Percentiles rank a stretch among this genome's conserved stretches.
These are phyloP conservation scores for Nannochloris sp. DNA, from an alignment of 139 green algal species.

Conservation along the genomic window DNA sequence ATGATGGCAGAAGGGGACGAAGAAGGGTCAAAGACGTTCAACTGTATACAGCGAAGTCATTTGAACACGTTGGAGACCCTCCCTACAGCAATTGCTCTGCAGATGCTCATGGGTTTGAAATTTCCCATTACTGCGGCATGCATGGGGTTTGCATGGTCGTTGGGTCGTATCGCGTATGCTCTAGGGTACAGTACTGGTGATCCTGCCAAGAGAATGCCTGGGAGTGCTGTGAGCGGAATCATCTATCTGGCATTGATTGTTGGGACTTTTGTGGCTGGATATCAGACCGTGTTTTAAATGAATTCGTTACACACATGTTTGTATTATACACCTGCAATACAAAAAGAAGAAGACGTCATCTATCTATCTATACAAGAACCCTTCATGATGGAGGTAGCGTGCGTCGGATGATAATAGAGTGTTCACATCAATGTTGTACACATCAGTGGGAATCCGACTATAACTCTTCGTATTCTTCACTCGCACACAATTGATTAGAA, in stretches of 20 bases:
- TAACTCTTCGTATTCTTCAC: not conserved
- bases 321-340: no score
- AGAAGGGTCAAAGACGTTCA: slow-evolving; percentile 13
- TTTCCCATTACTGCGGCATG: slow-evolving; percentile 15
- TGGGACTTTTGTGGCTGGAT: slow-evolving; percentile 3
- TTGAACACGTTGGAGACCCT: slow-evolving; percentile 23
- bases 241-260: slow-evolving; percentile 16
- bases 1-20: slow-evolving; percentile 16
- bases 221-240: not conserved
- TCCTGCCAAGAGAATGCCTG: slow-evolving; percentile 8
- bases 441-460: slow-evolving; percentile 19
- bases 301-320: no score
- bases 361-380: no score
- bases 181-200: slow-evolving; percentile 24
- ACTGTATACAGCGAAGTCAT: slow-evolving; percentile 26
- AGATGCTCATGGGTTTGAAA: slow-evolving; percentile 17
- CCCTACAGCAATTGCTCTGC: not conserved
- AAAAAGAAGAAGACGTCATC: no score
- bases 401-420: no score
- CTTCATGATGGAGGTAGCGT: no score
- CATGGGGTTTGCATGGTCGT: slow-evolving; percentile 11
- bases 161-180: slow-evolving; percentile 1
- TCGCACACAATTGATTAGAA: not conserved
- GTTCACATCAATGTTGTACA: slow-evolving; percentile 7
- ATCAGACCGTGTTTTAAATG: not conserved